Evolutionary conservation across 2,329 filamentous ascomycete species (phyloP), one percentile per base, ranked within the genome.

Genomic region (Penicillium palitans): DNA sequence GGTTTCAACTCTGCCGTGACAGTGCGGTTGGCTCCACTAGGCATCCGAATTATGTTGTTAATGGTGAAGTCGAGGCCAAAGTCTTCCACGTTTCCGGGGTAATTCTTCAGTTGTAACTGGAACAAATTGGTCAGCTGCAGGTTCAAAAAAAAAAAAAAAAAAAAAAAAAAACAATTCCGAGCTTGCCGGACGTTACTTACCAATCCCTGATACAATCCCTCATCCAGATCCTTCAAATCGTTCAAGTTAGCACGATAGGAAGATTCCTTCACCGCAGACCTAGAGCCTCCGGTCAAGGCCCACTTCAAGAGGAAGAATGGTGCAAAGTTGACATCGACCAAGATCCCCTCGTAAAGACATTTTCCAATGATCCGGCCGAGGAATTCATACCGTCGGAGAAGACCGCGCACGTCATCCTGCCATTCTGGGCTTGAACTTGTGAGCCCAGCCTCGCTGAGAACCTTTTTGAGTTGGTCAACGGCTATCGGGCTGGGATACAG

Each of bases 291-390:
- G 12, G 89, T 87, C 53, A 93, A 83, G 2, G 92, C 87, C 95
- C 95, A 99, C 73, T 98, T 97, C 59, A 96, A 84, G 7, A 99
- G 83, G 77, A 99, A 99, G 79, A 99, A 99, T 0, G 90, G 88
- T 1, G 93, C 93, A 79, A 99, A 99, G 51, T 87, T 87, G 59
- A 97, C 88, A 74, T 99, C 93, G 47, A 98, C 88, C 3, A 99
- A 82, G 45, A 99, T 98, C 0, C 93, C 93, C 77, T 99, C 95
- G 71, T 99, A 99, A 69, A 99, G 81, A 75, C 95, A 99, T 73
- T 99, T 99, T 12, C 95, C 95, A 27, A 99, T 88, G 29, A 99
- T 85, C 4, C 95, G 89, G 1, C 95, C 95, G 0, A 98, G 80
- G 65, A 99, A 99, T 70, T 98, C 93, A 70, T 91, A 98, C 15